A percentile compares a stretch with the other conserved stretches of the same genome.
Evolutionary conservation across 1,284 basidiomycete species (phyloP).

Genomic region (Exobasidium rhododendri): DNA sequence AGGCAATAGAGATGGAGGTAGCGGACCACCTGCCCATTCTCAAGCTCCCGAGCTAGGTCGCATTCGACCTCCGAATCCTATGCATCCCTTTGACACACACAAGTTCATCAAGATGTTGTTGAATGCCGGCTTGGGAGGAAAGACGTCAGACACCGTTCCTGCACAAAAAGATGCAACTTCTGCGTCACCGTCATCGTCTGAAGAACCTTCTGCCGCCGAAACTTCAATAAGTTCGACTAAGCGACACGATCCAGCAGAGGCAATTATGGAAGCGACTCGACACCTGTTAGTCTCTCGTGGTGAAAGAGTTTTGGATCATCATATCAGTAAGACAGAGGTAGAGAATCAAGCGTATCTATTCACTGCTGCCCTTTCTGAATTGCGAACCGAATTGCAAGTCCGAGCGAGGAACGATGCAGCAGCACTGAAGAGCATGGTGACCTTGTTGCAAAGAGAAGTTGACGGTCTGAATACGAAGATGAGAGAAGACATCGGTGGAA

Average conservation of each 20-base stretch:
- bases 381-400: conserved; percentile 80
- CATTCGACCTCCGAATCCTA: conserved; percentile 5
- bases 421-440: conserved; percentile 70
- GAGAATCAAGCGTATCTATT: conserved; percentile 95
- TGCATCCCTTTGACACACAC: conserved; percentile 47
- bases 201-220: conserved; percentile 13
- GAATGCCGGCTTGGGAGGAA: conserved; percentile 33
- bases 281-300: conserved; percentile 74
- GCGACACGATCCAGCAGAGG: conserved; percentile 48
- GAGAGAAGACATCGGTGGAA: conserved; percentile 82
- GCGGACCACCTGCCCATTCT: background rate
- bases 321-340: conserved; percentile 76
- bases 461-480: conserved; percentile 83
- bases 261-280: conserved; percentile 79
- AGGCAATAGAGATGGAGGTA: conserved; percentile 7
- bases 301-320: conserved; percentile 69
- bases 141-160: conserved; percentile 1
- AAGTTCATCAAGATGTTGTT: conserved; percentile 43
- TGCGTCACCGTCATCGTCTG: no score
- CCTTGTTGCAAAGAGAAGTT: conserved; percentile 78
- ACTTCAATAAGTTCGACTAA: conserved; percentile 15
- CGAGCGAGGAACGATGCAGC: conserved; percentile 81
- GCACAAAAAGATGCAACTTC: background rate
- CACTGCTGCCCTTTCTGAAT: conserved; percentile 84
- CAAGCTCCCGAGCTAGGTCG: background rate